These are phyloP conservation scores for Leptodontidium sp. DNA, from an alignment of 2,329 filamentous ascomycete species.

Conservation along the genomic window DNA sequence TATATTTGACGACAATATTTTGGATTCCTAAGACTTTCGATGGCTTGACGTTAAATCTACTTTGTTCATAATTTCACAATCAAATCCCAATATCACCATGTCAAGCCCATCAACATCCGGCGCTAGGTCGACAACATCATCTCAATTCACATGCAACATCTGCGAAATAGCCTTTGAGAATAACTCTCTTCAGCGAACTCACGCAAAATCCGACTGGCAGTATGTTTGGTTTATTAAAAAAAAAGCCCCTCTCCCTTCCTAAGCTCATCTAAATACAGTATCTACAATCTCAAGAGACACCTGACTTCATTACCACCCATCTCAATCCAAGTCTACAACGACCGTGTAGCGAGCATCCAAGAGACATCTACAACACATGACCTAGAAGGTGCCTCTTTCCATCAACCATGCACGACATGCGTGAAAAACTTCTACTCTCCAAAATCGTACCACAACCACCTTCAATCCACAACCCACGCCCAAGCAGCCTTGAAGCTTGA, in stretches of 20 bases:
- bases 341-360: not conserved
- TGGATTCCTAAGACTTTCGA: not conserved
- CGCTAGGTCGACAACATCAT: not conserved
- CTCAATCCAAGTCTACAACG: slow-evolving; percentile 4
- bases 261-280: slow-evolving; percentile 1
- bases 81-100: not conserved
- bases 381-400: not conserved
- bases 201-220: slow-evolving; percentile 19
- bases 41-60: not conserved
- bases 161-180: not conserved
- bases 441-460: not conserved
- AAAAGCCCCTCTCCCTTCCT: not conserved
- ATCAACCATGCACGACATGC: not conserved
- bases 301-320: slow-evolving; percentile 11
- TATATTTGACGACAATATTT: not conserved
- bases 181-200: not conserved
- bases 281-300: slow-evolving; percentile 18
- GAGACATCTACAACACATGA: not conserved
- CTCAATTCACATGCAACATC: not conserved
- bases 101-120: slow-evolving; percentile 1
- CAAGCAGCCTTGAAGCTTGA: not conserved
- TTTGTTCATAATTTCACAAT: not conserved
- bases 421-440: slow-evolving; percentile 5
- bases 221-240: not conserved
- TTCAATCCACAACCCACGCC: not conserved